phyloP scores from a whole-genome alignment of 805 yeast species.

The Yueomyces sinensis region DNA sequence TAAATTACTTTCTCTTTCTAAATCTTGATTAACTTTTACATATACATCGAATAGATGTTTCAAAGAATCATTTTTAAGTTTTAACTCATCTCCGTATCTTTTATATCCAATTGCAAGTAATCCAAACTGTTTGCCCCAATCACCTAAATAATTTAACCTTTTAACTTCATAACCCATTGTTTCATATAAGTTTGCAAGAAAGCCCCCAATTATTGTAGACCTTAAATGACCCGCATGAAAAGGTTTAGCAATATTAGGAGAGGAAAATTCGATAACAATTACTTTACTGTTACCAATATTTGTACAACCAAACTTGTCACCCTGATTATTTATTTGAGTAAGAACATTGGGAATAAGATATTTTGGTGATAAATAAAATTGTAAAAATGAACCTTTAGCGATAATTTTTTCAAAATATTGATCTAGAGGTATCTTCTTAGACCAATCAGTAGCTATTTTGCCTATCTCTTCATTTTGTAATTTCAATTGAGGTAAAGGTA shows the following conservation, averaged over 20 bases:
- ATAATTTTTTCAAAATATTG: constrained; percentile 53
- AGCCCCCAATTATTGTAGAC: constrained; percentile 95
- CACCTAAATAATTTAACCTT: constrained; percentile 90
- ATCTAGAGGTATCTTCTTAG: constrained; percentile 59
- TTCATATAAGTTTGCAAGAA: constrained; percentile 78
- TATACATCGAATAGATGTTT: constrained; percentile 89
- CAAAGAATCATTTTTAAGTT: constrained; percentile 65
- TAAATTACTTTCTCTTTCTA: constrained; percentile 39
- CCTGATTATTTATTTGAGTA: constrained; percentile 29
- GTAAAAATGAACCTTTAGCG: constrained; percentile 83
- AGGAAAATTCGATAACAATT: constrained; percentile 76
- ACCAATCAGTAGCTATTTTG: constrained; percentile 62
- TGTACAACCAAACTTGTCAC: constrained; percentile 45
- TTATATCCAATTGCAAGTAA: constrained; percentile 83
- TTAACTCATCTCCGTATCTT: constrained; percentile 69
- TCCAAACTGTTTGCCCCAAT: constrained; percentile 99
- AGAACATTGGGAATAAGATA: constrained; percentile 61
- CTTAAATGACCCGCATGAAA: constrained; percentile 98
- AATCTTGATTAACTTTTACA: constrained; percentile 72
- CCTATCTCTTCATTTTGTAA: constrained; percentile 71
- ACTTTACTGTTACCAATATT: constrained; percentile 63
- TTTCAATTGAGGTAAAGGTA: constrained; percentile 86
- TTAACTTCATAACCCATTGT: constrained; percentile 80
- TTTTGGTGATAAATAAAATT: constrained; percentile 64
- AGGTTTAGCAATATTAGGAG: constrained; percentile 97